These are phyloP conservation scores for Clavulina sp. DNA, from an alignment of 768 basidiomycete species.

Conservation along the genomic window DNA sequence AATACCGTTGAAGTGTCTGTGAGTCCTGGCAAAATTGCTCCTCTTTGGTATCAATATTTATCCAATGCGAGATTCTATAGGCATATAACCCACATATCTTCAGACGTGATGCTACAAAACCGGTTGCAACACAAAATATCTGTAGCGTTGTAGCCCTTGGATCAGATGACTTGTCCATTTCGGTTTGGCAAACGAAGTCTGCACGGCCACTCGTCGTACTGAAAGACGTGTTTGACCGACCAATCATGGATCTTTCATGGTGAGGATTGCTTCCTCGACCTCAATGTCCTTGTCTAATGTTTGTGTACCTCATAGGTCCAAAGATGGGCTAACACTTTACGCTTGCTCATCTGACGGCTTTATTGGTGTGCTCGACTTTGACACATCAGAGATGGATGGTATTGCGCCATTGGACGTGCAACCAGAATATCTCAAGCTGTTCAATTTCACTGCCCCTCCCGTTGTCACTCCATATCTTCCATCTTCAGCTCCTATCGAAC, in stretches of 20 bases:
- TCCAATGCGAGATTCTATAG: constrained; percentile 22
- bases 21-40: constrained; percentile 20
- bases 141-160: constrained; percentile 88
- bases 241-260: constrained; percentile 94
- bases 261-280: constrained; percentile 23
- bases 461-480: constrained; percentile 2
- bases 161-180: constrained; percentile 83
- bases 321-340: constrained; percentile 81
- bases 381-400: constrained; percentile 54
- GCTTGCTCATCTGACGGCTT: constrained; percentile 95
- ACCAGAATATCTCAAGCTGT: constrained; percentile 64
- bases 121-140: constrained; percentile 64
- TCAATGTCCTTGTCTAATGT: constrained; percentile 1
- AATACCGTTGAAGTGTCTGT: constrained; percentile 94
- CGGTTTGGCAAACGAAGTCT: constrained; percentile 90
- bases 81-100: constrained; percentile 93
- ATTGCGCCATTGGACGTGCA: constrained; percentile 58
- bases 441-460: constrained; percentile 52
- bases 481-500: constrained; percentile 10
- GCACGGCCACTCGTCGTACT: constrained; percentile 84
- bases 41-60: background rate
- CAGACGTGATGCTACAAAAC: constrained; percentile 47
- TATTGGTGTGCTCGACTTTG: constrained; percentile 75
- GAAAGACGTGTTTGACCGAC: constrained; percentile 83
- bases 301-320: constrained; percentile 47